Conservation (phyloP, 305 asterid genomes). For the Solanum aculeatissimum region DNA sequence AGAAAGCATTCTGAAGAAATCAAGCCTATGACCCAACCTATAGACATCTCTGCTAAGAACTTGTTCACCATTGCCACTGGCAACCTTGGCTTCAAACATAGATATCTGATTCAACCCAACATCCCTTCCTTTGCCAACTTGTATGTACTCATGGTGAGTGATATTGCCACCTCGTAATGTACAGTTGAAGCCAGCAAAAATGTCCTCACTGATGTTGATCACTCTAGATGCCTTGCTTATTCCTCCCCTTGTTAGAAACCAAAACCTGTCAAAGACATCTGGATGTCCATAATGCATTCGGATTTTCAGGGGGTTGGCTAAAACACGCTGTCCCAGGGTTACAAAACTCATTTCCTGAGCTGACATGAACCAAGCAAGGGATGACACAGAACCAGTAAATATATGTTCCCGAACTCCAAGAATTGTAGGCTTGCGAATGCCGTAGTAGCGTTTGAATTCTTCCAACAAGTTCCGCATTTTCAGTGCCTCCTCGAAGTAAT, state of each 20-base stretch:
- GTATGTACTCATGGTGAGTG: constrained; percentile 89
- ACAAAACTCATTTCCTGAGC: constrained; percentile 92
- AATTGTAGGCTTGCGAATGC: constrained; percentile 79
- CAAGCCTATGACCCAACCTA: constrained; percentile 86
- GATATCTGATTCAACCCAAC: constrained; percentile 84
- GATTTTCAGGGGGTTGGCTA: constrained; percentile 88
- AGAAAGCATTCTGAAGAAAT: constrained; percentile 84
- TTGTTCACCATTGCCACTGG: constrained; percentile 92
- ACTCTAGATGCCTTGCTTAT: constrained; percentile 94
- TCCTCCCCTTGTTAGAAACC: constrained; percentile 94
- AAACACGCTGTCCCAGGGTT: constrained; percentile 91
- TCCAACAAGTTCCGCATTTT: constrained; percentile 89
- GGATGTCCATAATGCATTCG: constrained; percentile 99
- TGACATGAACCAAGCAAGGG: constrained; percentile 98
- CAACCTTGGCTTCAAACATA: constrained; percentile 90
- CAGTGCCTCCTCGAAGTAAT: constrained; percentile 94
- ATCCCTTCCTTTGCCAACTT: constrained; percentile 96
- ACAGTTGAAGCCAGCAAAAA: constrained; percentile 94
- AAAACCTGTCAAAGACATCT: constrained; percentile 88
- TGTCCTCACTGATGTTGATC: constrained; percentile 91
- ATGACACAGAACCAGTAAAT: constrained; percentile 89
- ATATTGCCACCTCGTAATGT: constrained; percentile 85
- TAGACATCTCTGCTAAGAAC: constrained; percentile 81
- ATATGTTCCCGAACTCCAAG: constrained; percentile 92
- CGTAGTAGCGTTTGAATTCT: constrained; percentile 61